Conservation (phyloP, 257 asterid genomes). For the Craterostigma plantagineum region DNA sequence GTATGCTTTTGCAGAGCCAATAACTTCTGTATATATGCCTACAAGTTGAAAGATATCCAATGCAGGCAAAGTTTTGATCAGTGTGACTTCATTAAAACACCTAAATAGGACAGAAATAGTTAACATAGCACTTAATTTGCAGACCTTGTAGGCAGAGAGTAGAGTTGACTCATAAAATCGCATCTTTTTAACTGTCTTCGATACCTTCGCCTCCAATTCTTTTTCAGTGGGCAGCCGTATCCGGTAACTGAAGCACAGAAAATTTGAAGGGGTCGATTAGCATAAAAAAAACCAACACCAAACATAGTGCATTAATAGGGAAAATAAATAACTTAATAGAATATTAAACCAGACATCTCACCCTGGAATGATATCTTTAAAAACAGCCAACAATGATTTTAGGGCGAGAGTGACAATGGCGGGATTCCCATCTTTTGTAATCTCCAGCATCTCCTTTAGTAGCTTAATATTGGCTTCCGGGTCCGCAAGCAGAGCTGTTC, state of each 20-base stretch:
- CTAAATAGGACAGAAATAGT: slow-evolving; percentile 7
- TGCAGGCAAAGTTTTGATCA: slow-evolving; percentile 5
- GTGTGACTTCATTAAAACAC: slow-evolving; percentile 3
- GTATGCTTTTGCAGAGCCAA: slow-evolving; percentile 46
- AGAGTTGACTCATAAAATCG: slow-evolving; percentile 71
- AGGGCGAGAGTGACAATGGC: slow-evolving; percentile 46
- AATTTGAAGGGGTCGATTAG: slow-evolving; percentile 9
- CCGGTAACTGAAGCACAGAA: slow-evolving; percentile 62
- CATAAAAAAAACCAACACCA: slow-evolving; percentile 4
- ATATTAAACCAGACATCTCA: slow-evolving; percentile 33
- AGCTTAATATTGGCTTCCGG: slow-evolving; percentile 75
- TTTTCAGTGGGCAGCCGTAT: slow-evolving; percentile 90
- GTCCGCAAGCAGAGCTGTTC: slow-evolving; percentile 67
- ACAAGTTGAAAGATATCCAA: slow-evolving; percentile 11
- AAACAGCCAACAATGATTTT: slow-evolving; percentile 85
- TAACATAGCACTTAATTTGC: background rate
- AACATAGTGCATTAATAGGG: background rate
- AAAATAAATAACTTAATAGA: slow-evolving; percentile 6
- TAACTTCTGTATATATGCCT: slow-evolving; percentile 78
- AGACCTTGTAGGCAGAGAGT: slow-evolving; percentile 75
- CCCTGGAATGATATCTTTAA: slow-evolving; percentile 96
- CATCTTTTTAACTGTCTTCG: slow-evolving; percentile 61
- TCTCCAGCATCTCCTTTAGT: slow-evolving; percentile 78
- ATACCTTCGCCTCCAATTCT: slow-evolving; percentile 88
- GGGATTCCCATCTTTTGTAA: slow-evolving; percentile 48